Conservation (phyloP, 345 rosid species). For the Punica granatum region DNA sequence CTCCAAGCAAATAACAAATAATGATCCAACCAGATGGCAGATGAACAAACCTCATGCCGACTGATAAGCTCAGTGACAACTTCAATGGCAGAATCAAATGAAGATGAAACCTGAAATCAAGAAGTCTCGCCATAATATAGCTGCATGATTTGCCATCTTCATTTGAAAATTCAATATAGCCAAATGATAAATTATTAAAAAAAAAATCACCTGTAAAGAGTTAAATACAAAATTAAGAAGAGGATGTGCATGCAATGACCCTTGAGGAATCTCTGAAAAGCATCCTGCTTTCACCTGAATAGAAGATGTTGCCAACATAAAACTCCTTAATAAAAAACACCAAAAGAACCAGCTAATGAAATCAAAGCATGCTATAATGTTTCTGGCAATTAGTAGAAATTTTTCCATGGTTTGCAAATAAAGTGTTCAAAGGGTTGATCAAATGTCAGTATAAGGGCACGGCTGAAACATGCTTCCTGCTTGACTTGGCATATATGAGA, state of each 20-base stretch:
- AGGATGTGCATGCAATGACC: conserved; percentile 68
- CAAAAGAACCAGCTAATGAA: background rate
- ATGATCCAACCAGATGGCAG: background rate
- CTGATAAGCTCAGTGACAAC: conserved; percentile 88
- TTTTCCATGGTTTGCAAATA: background rate
- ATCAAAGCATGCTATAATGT: background rate
- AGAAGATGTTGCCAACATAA: conserved; percentile 13
- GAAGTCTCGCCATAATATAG: background rate
- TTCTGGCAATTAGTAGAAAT: background rate
- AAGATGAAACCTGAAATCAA: conserved; percentile 51
- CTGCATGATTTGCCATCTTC: background rate
- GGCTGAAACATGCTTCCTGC: background rate
- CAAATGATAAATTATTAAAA: background rate
- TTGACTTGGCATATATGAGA: background rate
- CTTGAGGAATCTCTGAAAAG: conserved; percentile 79
- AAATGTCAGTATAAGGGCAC: background rate
- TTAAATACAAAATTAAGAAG: conserved; percentile 72
- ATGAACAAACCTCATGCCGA: conserved; percentile 63
- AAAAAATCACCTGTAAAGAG: conserved; percentile 59
- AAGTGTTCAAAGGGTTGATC: background rate
- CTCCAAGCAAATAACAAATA: background rate
- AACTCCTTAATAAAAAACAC: conserved; percentile 1
- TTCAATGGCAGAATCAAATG: conserved; percentile 83
- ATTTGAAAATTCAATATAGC: background rate
- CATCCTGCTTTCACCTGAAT: conserved; percentile 89